These are phyloP conservation scores for Citrus sinensis DNA, from an alignment of 345 rosid genomes.

Conservation along the genomic window DVS_A1.0 CM039165.1:24715001-24715500, in stretches of 20 bases:
- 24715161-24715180: conserved; percentile 25
- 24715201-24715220: conserved; percentile 31
- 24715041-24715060: conserved; percentile 33
- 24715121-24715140: conserved; percentile 19
- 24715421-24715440: background rate
- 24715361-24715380: conserved; percentile 86
- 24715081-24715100: conserved; percentile 6
- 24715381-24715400: conserved; percentile 14
- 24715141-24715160: conserved; percentile 27
- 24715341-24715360: conserved; percentile 71
- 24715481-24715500: background rate
- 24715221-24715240: conserved; percentile 29
- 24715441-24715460: background rate
- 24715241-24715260: conserved; percentile 29
- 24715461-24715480: background rate
- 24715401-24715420: background rate
- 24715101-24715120: conserved; percentile 12
- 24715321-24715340: conserved; percentile 71
- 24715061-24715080: conserved; percentile 37
- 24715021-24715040: conserved; percentile 48
- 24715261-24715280: conserved; percentile 54
- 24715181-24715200: conserved; percentile 40
- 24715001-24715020: conserved; percentile 61
- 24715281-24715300: conserved; percentile 74
- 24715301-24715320: conserved; percentile 67